Evolutionary conservation across 768 basidiomycete genomes (phyloP).

Genomic region (Fibroporia radiculosa): DNA sequence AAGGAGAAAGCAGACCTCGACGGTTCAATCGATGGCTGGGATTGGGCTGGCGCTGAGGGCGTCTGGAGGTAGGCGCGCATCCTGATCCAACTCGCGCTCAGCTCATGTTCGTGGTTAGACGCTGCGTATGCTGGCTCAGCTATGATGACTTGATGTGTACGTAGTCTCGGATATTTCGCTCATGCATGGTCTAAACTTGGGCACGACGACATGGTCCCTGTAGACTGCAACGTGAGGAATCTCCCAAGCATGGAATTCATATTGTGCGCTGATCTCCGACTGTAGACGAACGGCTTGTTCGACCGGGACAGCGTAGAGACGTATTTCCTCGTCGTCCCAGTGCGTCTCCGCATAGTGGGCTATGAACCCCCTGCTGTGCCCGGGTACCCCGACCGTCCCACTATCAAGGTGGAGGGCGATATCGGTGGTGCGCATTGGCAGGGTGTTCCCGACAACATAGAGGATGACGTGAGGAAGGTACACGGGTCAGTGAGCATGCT

Average conservation of each 20-base stretch:
- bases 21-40: constrained; percentile 9
- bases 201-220: neutral
- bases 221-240: constrained; percentile 12
- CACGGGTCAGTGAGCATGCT: constrained; percentile 41
- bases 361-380: constrained; percentile 18
- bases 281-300: constrained; percentile 7
- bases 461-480: constrained; percentile 28
- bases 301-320: constrained; percentile 30
- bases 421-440: constrained; percentile 24
- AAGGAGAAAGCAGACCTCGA: neutral
- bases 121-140: constrained; percentile 20
- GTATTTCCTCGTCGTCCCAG: constrained; percentile 44
- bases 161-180: neutral
- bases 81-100: neutral
- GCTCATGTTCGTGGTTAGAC: constrained; percentile 9
- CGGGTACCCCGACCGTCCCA: constrained; percentile 30
- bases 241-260: neutral
- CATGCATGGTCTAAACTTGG: neutral
- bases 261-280: neutral
- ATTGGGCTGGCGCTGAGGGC: constrained; percentile 22
- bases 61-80: constrained; percentile 13
- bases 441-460: constrained; percentile 20
- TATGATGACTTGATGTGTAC: constrained; percentile 14
- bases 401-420: constrained; percentile 43
- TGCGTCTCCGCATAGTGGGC: constrained; percentile 32